Conservation (phyloP, 1,284 basidiomycete species). For the Tilletia horrida region DNA sequence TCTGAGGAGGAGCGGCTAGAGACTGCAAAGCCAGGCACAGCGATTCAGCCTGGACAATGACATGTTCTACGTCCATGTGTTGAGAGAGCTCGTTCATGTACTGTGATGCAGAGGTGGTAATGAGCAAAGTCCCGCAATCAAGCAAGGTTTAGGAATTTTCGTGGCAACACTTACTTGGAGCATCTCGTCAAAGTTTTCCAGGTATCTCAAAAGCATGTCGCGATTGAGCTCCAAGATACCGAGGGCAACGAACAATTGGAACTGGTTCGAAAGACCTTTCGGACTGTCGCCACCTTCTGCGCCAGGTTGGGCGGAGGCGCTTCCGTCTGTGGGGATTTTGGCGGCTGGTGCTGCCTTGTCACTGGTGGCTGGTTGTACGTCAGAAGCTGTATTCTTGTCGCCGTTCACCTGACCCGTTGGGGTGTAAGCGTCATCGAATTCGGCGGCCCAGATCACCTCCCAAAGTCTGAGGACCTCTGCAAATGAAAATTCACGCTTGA, state of each 20-base stretch:
- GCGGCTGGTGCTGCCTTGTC: neutral
- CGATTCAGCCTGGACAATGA: constrained; percentile 23
- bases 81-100: constrained; percentile 26
- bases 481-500: constrained; percentile 93
- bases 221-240: constrained; percentile 89
- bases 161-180: constrained; percentile 27
- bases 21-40: constrained; percentile 16
- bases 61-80: constrained; percentile 26
- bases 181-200: constrained; percentile 67
- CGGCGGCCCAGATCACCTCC: constrained; percentile 62
- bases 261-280: constrained; percentile 52
- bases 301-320: neutral
- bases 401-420: constrained; percentile 5
- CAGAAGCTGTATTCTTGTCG: neutral
- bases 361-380: neutral
- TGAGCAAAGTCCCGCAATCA: neutral
- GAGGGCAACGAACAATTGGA: constrained; percentile 90
- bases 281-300: neutral
- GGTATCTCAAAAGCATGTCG: constrained; percentile 86
- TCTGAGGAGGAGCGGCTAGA: neutral
- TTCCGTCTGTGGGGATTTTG: neutral
- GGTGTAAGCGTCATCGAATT: constrained; percentile 19
- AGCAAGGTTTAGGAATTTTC: neutral
- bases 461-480: constrained; percentile 81
- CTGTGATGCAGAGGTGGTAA: neutral